Percentiles rank a stretch among this genome's conserved stretches.
These are phyloP conservation scores for Inga oerstediana DNA, from an alignment of 306 rosid species.

Conservation along the genomic window DNA sequence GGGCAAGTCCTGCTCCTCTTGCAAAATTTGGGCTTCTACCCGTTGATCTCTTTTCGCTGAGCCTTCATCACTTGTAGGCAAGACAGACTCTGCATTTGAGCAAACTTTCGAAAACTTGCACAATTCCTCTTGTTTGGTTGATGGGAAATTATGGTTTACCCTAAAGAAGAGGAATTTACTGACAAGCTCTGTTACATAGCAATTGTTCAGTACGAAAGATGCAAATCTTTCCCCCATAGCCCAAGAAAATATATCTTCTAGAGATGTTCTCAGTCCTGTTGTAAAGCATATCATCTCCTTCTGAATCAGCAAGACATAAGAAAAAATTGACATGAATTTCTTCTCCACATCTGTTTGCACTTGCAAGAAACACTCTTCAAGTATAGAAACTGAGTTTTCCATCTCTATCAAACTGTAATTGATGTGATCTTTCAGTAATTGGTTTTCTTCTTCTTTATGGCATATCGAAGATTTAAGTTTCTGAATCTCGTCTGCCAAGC, in stretches of 20 bases:
- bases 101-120: conserved; percentile 33
- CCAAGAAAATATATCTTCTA: conserved; percentile 64
- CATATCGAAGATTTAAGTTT: conserved; percentile 55
- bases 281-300: conserved; percentile 49
- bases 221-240: conserved; percentile 53
- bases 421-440: conserved; percentile 53
- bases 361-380: conserved; percentile 66
- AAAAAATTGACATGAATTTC: conserved; percentile 46
- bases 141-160: conserved; percentile 33
- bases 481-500: conserved; percentile 63
- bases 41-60: conserved; percentile 32
- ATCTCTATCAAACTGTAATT: conserved; percentile 60
- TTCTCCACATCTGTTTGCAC: conserved; percentile 69
- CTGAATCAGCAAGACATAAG: conserved; percentile 52
- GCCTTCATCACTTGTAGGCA: conserved; percentile 25
- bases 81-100: conserved; percentile 39
- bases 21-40: conserved; percentile 37
- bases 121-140: conserved; percentile 39
- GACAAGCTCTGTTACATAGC: conserved; percentile 45
- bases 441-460: conserved; percentile 64
- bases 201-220: conserved; percentile 58
- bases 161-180: conserved; percentile 34
- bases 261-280: conserved; percentile 50
- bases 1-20: conserved; percentile 47
- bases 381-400: conserved; percentile 52